These are phyloP conservation scores for Podospora anserina DNA, from an alignment of 495 filamentous ascomycete species.

Conservation along the genomic window DNA sequence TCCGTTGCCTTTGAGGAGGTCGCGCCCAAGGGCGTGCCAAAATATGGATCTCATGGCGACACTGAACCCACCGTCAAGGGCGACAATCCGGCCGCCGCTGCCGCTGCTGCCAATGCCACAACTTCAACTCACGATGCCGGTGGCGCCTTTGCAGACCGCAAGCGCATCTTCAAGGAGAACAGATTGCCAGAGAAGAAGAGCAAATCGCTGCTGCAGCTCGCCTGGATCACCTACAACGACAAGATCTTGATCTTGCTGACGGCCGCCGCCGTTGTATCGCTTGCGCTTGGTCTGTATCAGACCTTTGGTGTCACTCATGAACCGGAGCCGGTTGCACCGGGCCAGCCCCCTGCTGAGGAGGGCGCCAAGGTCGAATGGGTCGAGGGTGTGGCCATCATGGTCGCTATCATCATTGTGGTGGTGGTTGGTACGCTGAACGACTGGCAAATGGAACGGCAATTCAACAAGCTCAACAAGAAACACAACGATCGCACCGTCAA, in stretches of 20 bases:
- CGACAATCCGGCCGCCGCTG: constrained; percentile 17
- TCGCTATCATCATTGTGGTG: constrained; percentile 73
- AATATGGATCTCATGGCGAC: constrained; percentile 31
- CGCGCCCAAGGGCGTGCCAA: constrained; percentile 33
- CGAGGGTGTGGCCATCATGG: constrained; percentile 75
- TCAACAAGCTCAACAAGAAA: constrained; percentile 72
- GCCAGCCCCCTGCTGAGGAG: constrained; percentile 15
- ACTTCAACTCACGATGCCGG: constrained; percentile 17
- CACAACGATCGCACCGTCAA: constrained; percentile 80
- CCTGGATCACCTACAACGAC: constrained; percentile 86
- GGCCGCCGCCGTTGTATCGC: constrained; percentile 65
- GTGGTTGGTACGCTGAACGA: constrained; percentile 72
- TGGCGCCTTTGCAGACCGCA: constrained; percentile 57
- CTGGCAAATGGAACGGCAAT: constrained; percentile 79
- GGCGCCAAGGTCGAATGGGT: constrained; percentile 68
- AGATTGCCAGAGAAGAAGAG: constrained; percentile 70
- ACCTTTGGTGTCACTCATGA: constrained; percentile 49
- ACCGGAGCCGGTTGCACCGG: too few species aligned
- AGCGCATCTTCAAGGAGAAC: constrained; percentile 67
- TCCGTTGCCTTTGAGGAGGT: constrained; percentile 57
- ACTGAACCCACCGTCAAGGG: constrained; percentile 21
- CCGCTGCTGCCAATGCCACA: constrained; percentile 2
- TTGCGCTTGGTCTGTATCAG: constrained; percentile 76
- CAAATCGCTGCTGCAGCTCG: constrained; percentile 65
- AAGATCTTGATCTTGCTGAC: constrained; percentile 76